Percentiles rank a stretch among this genome's conserved stretches.
Conservation (phyloP, 352 stramenopile genomes). For the Globisporangium splendens region DNA sequence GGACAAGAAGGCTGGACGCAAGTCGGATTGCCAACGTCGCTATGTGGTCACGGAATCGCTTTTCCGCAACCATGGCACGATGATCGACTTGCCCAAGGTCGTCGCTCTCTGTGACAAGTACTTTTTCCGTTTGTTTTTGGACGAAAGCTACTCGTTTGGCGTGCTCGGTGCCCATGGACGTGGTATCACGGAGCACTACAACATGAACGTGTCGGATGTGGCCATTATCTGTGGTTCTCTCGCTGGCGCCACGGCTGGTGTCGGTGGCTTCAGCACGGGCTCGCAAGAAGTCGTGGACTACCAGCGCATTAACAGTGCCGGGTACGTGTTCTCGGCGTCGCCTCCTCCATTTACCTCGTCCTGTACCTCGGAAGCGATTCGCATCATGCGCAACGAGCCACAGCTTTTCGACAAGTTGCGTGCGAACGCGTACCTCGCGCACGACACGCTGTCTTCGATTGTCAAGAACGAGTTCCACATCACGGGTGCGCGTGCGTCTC, state of each 20-base stretch:
- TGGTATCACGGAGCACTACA: constrained; percentile 84
- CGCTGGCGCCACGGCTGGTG: constrained; percentile 89
- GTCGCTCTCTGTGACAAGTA: constrained; percentile 90
- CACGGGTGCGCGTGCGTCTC: constrained; percentile 60
- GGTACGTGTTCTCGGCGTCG: constrained; percentile 98
- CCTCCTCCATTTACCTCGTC: constrained; percentile 94
- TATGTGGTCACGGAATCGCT: constrained; percentile 98
- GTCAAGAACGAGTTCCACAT: constrained; percentile 41
- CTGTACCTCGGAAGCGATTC: constrained; percentile 83
- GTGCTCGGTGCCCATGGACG: constrained; percentile 90
- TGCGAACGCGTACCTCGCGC: constrained; percentile 57
- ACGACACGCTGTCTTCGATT: constrained; percentile 41
- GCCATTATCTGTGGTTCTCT: constrained; percentile 96
- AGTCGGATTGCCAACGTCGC: constrained; percentile 86
- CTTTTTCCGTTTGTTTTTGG: constrained; percentile 84
- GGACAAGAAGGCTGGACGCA: constrained; percentile 84
- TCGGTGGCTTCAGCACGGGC: constrained; percentile 96
- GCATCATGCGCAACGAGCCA: constrained; percentile 78
- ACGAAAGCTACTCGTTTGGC: constrained; percentile 93
- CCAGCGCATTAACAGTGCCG: constrained; percentile 96
- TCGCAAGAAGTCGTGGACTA: constrained; percentile 97
- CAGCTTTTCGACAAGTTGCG: constrained; percentile 67
- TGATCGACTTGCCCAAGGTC: constrained; percentile 93
- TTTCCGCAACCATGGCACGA: constrained; percentile 96
- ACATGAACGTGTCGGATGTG: constrained; percentile 69